Evolutionary conservation across 2,329 filamentous ascomycete species (phyloP), one percentile per base, ranked within the genome.

Genomic region (Xylariaceae sp.): DNA sequence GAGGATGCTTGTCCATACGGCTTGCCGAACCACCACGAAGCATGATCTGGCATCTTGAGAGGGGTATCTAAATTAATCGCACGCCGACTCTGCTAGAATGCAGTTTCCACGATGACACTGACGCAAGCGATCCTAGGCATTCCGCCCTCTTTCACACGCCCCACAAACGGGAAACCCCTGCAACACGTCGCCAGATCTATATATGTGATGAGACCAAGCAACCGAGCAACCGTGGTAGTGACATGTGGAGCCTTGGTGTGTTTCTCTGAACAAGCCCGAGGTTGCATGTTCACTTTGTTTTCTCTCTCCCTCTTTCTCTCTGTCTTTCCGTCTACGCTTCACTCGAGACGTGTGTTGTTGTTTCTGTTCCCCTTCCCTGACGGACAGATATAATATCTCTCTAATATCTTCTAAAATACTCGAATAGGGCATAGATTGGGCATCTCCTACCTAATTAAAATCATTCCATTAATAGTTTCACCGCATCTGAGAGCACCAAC

Each of bases 201-300:
- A n/a, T 53, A 57, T 62, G 60, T 59, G 60, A 64, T 52, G 53
- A 53, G 55, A 62, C 56, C 44, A 53, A 57, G 61, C 56, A 53
- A 62, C 56, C 44, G 51, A 57, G 61, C 56, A 53, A 49, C 15
- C 51, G 45, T 41, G 56, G 56, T 39, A 48, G 52, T 45, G n/a
- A 45, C 51, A 54, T 56, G 61, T 64, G 63, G 63, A 62, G 52
- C 59, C 51, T 45, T 44, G 49, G 39, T 55, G 59, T 60, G 57
- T 61, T 47, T 55, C 57, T 60, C 50, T 51, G 53, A 57, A 41
- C 9, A 41, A 13, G 37, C 37, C 37, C 37, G 59, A 59, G 51
- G 44, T 51, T 55, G 51, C 56, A 60, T 57, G 51, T 48, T 53
- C 44, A 54, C 37, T 30, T 30, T 30, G 23, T 5, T 5, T 5